Conservation (phyloP, 83 land plant genomes). For the Diphasiastrum complanatum region DNA sequence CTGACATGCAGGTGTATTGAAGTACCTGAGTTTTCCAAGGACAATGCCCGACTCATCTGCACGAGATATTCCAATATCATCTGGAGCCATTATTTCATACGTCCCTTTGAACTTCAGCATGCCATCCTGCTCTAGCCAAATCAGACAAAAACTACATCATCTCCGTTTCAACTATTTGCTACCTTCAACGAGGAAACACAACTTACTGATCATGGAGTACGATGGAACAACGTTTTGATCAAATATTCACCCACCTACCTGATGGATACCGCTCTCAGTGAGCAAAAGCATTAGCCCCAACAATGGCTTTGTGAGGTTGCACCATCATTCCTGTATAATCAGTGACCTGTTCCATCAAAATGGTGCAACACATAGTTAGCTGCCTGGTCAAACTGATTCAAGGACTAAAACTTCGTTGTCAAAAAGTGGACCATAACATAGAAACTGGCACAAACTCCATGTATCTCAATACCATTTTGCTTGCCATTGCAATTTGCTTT, state of each 20-base stretch:
- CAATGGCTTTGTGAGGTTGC: slow-evolving; percentile 97
- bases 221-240: too few relatives aligned
- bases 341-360: slow-evolving; percentile 42
- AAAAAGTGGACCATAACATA: too few relatives aligned
- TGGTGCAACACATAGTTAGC: too few relatives aligned
- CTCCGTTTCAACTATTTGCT: too few relatives aligned
- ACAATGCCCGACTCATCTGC: slow-evolving; percentile 78
- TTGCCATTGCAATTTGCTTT: slow-evolving; percentile 61
- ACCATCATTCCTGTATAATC: slow-evolving; percentile 69
- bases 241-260: slow-evolving; percentile 41
- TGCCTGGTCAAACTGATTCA: too few relatives aligned
- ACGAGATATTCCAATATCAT: slow-evolving; percentile 77
- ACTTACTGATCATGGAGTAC: too few relatives aligned
- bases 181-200: too few relatives aligned
- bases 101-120: slow-evolving; percentile 93
- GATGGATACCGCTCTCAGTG: slow-evolving; percentile 99
- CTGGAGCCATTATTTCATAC: slow-evolving; percentile 85
- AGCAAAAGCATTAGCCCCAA: slow-evolving; percentile 98
- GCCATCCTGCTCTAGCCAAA: slow-evolving; percentile 87
- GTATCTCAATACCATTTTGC: slow-evolving; percentile 58
- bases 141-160: too few relatives aligned
- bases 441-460: neutral
- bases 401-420: too few relatives aligned
- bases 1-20: neutral
- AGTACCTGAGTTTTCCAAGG: slow-evolving; percentile 85